Evolutionary conservation across 2,329 filamentous ascomycete species (phyloP), one percentile per base, ranked within the genome.

Genomic region (Lithohypha guttulata): DNA sequence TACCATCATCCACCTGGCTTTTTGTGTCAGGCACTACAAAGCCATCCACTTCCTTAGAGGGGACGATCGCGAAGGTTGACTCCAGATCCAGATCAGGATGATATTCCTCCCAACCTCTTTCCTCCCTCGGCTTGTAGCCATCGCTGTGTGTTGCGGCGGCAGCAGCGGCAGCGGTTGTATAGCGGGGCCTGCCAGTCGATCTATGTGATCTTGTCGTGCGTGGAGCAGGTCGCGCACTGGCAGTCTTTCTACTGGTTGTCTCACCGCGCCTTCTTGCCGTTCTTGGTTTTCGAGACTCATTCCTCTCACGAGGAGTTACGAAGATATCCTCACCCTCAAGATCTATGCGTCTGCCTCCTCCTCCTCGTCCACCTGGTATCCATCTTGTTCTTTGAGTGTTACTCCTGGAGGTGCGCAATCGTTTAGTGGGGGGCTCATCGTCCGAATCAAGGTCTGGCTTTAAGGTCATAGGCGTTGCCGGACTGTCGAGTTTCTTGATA

Each of bases 71-170:
- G 48, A 95, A 81, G 3, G 74, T 75, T 9, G 73, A 73, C 41
- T 94, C 85, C 34, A 95, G 86, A 63, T 96, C 87, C 37, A 98
- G 74, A 53, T 95, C 84, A 0, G 85, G 86, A 60, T 98, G 91
- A 49, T 96, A 96, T 58, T 98, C 91, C 55, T 95, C 87, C 86
- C 89, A 98, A 37, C 85, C 84, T 46, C 89, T 79, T 65, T 98
- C 91, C 63, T 98, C 91, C 55, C 91, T 75, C 21, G 91, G 91
- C 59, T 98, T 98, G 63, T 96, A 96, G 35, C 89, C 87, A 65
- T 96, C 91, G 53, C 79, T 87, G 56, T 94, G 86, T 51, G 85
- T 84, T 43, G 91, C 81, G 3, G 83, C 81, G 4, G 85, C 86
- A 35, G 87, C 84, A 17, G 87, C 84, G 19, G 86, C 86, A 9